Evolutionary conservation across 768 basidiomycete genomes (phyloP).

Genomic region (Serendipita sp.): DNA sequence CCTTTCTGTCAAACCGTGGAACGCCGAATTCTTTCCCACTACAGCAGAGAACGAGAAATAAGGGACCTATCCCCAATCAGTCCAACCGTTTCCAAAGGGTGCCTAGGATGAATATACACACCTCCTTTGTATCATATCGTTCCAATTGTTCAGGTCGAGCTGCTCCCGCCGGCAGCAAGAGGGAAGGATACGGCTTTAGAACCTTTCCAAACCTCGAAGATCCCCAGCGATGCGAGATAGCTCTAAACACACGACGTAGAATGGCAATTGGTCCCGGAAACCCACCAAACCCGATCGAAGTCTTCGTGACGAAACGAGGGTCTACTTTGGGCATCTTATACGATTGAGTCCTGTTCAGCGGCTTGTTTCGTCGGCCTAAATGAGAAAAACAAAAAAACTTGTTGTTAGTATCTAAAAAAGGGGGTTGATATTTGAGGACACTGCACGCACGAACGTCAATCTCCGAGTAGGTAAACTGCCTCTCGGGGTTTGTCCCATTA

Average conservation of each 20-base stretch:
- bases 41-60: constrained; percentile 22
- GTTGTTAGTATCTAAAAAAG: not conserved
- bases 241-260: not conserved
- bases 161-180: not conserved
- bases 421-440: not conserved
- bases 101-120: not conserved
- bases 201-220: not conserved
- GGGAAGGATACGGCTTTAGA: not conserved
- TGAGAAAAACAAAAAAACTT: no score
- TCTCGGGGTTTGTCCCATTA: not conserved
- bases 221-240: not conserved
- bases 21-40: constrained; percentile 21
- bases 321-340: not conserved
- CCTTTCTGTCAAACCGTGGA: constrained; percentile 21
- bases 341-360: not conserved
- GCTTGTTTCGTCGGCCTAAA: not conserved
- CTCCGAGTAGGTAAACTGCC: not conserved
- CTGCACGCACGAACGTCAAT: not conserved
- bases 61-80: constrained; percentile 13
- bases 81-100: no score
- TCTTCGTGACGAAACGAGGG: not conserved
- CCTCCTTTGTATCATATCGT: not conserved
- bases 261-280: not conserved
- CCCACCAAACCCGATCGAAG: not conserved
- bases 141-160: not conserved